Evolutionary conservation across 2,329 filamentous ascomycete species (phyloP), one percentile per base, ranked within the genome.

Genomic region (Fusarium austroafricanum): DNA sequence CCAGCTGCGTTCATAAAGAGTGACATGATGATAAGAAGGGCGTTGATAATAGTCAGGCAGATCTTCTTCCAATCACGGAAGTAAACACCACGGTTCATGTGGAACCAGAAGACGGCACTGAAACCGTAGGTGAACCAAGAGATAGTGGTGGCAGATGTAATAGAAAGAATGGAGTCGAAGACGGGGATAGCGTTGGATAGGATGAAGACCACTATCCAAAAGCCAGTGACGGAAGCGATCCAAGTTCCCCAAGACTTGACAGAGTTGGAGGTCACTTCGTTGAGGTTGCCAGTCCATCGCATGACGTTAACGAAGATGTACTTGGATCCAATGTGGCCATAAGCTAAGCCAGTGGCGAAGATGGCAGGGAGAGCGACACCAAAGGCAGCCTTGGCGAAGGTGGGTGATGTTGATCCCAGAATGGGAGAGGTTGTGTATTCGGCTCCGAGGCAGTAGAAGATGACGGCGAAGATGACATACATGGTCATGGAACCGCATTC

Each of bases 161-260:
- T 75, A 1, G 71, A 68, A 17, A 75, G 66, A 12, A 75, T 75
- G 0, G 73, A 75, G 23, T 75, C 72, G 23, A 76, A 76, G 1
- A 75, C 65, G 2, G 74, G 74, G 14, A 76, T 75, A 9, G 69
- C 73, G 33, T 75, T 76, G 8, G 73, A 75, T 10, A 76, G 50
- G 9, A 71, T 69, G 5, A 76, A 76, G 4, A 70, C 63, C 2
- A 75, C 37, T 8, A 76, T 37, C 73, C 72, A 75, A 35, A 75
- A 75, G 1, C 52, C 40, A 12, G 65, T 74, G 1, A 74, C 71
- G 2, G 65, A 73, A 5, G 47, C 56, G 3, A 76, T 20, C 74
- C 74, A 76, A 1, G 66, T 67, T 9, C 46, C 33, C 74, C 76
- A 78, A 0, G 74, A 71, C 9, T 63, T 73, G 23, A 65, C 43